Base-by-base conservation (phyloP, 2,329 filamentous ascomycete genomes). In the Cladosporium sp. region DNA sequence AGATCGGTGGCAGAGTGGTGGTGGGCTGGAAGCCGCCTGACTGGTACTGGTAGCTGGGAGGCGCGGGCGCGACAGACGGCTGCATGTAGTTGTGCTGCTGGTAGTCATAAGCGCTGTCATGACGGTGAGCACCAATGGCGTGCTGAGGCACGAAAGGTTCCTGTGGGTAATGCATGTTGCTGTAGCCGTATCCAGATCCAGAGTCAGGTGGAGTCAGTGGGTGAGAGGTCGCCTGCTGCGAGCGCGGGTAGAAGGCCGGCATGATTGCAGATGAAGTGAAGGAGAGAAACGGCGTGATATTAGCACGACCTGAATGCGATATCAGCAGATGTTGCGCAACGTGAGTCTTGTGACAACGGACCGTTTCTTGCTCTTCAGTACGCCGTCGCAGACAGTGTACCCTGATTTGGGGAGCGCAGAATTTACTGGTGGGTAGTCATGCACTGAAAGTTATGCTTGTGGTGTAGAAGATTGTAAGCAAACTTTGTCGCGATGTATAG, bases 121-220 rank as follows among this genome's bases (percentile, higher is more conserved):
- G 75, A 58, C 74, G 73, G 61, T 63, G 60, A 55, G 67, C 65
- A 45, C 59, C 65, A 69, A 73, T 61, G 19, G 60, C 52, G 60
- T 74, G 71, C 60, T 76, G 74, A 42, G 72, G 70, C 55, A 72
- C 67, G 63, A 79, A 80, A 54, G 73, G 70, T 60, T 74, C 70
- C 64, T 76, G 76, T 62, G 75, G 73, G 68, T 78, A 77, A 61
- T 76, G 76, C 70, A 78, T 75, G 63, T 60, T 67, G 63, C 65
- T 67, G 65, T 70, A 71, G 28, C 61, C 63, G 60, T 71, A 71
- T 57, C 71, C 71, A 61, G 76, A 79, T 39, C 72, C 74, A 61
- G 74, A 75, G 66, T 80, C 78, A 60, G 78, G 79, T 11, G 79
- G 79, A 51, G 79, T 81, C 61, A 80, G 74, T 61, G 76, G 77